A percentile compares a stretch with the other conserved stretches of the same genome.
Evolutionary conservation across 176 grass and related monocot species (phyloP).

Genomic region (Oropetium thomaeum): DNA sequence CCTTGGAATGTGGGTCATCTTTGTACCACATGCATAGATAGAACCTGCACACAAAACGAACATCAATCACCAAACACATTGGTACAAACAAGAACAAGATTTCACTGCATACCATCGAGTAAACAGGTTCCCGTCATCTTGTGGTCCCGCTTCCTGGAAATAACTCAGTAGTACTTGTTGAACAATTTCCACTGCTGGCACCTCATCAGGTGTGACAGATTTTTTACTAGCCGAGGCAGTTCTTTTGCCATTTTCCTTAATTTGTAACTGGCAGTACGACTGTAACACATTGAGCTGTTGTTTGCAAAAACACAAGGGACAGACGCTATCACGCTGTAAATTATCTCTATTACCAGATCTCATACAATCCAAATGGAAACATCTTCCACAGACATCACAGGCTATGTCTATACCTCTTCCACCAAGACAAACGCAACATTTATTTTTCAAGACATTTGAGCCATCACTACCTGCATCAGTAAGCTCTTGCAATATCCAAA

Average conservation of each 20-base stretch:
- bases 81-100: conserved; percentile 29
- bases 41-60: conserved; percentile 60
- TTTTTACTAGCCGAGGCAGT: conserved; percentile 43
- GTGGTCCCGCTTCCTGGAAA: conserved; percentile 75
- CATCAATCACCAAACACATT: not conserved
- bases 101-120: conserved; percentile 73
- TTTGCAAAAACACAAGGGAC: conserved; percentile 82
- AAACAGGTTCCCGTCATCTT: conserved; percentile 87
- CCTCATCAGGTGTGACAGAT: conserved; percentile 44
- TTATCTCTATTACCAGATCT: conserved; percentile 68
- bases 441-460: conserved; percentile 52
- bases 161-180: conserved; percentile 91
- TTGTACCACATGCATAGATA: conserved; percentile 98
- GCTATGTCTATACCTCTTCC: conserved; percentile 70
- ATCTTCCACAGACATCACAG: conserved; percentile 71
- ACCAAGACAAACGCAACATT: conserved; percentile 81
- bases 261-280: conserved; percentile 68
- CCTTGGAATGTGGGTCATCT: conserved; percentile 73
- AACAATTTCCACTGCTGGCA: conserved; percentile 58
- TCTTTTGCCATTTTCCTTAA: conserved; percentile 67
- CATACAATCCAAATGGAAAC: conserved; percentile 96
- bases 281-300: conserved; percentile 75
- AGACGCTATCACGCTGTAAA: conserved; percentile 58
- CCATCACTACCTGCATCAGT: conserved; percentile 39
- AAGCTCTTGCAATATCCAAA: conserved; percentile 90